These are phyloP conservation scores for Pneumocystis wakefieldiae DNA, from an alignment of 1,139 yeast species.

Conservation along the genomic window DNA sequence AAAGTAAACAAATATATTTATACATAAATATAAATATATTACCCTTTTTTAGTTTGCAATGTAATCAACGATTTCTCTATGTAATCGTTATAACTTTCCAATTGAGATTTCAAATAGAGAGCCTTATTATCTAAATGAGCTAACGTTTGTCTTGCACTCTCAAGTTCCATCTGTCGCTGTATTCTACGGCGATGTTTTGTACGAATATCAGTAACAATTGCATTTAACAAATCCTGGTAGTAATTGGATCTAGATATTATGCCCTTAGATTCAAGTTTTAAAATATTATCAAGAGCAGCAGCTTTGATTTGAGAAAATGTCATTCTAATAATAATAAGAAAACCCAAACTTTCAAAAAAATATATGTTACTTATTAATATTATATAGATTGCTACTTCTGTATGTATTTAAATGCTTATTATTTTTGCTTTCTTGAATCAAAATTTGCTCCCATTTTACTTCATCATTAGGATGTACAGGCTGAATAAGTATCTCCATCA, in stretches of 20 bases:
- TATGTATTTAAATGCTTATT: constrained; percentile 17
- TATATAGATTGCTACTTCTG: constrained; percentile 5
- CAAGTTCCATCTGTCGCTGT: constrained; percentile 46
- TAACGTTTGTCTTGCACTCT: constrained; percentile 44
- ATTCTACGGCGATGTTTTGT: constrained; percentile 59
- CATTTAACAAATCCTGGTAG: constrained; percentile 66
- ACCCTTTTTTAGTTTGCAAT: constrained; percentile 41
- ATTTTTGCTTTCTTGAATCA: constrained; percentile 32
- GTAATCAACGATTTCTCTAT: constrained; percentile 52
- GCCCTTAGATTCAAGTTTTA: constrained; percentile 62
- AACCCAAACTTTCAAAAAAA: background rate
- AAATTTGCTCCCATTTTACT: constrained; percentile 39
- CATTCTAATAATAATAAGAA: constrained; percentile 25
- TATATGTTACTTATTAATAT: constrained; percentile 4
- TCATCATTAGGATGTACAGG: constrained; percentile 61
- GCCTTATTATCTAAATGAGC: constrained; percentile 49
- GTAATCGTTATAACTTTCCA: constrained; percentile 51
- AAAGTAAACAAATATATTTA: background rate
- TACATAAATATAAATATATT: constrained; percentile 19
- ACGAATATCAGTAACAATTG: constrained; percentile 71
- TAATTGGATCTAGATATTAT: constrained; percentile 50
- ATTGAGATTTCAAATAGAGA: constrained; percentile 42
- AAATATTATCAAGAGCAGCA: constrained; percentile 55
- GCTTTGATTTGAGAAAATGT: constrained; percentile 67
- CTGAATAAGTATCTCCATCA: constrained; percentile 59